Conservation (phyloP, 345 rosid species). For the Rhodamnia argentea region DNA sequence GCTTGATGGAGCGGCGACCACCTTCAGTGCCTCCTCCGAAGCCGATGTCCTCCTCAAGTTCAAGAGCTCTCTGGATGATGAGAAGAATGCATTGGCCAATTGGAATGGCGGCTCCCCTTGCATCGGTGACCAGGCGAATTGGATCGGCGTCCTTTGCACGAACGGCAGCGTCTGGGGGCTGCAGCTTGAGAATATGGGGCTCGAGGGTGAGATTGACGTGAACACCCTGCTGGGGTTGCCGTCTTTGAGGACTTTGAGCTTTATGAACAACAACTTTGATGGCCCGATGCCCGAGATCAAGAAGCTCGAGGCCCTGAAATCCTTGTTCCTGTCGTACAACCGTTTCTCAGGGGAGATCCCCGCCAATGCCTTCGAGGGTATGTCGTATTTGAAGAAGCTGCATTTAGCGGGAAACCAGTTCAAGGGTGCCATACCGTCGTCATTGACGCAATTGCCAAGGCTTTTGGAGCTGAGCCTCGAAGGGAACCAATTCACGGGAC, state of each 20-base stretch:
- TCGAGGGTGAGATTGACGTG: conserved; percentile 39
- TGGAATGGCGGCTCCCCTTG: conserved; percentile 48
- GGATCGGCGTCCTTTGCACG: conserved; percentile 59
- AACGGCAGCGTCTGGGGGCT: conserved; percentile 46
- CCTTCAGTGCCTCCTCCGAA: conserved; percentile 4
- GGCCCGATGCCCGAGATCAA: conserved; percentile 57
- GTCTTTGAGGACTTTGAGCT: conserved; percentile 43
- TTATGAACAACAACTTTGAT: conserved; percentile 44
- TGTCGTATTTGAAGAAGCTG: conserved; percentile 58
- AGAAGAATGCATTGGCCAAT: conserved; percentile 7
- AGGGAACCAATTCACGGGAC: conserved; percentile 48
- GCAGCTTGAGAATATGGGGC: conserved; percentile 46
- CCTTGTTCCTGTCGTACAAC: conserved; percentile 56
- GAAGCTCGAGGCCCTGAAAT: conserved; percentile 33
- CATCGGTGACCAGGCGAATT: conserved; percentile 12
- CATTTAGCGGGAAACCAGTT: conserved; percentile 41
- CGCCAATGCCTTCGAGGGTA: conserved; percentile 38
- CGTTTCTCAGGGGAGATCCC: conserved; percentile 48
- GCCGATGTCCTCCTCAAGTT: conserved; percentile 52
- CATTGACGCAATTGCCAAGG: conserved; percentile 35
- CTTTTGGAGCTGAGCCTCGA: conserved; percentile 51
- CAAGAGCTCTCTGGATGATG: conserved; percentile 33
- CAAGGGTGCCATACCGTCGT: conserved; percentile 51
- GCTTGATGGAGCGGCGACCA: not conserved
- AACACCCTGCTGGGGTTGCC: conserved; percentile 21